A percentile compares a stretch with the other conserved stretches of the same genome.
phyloP scores from a whole-genome alignment of 108 stramenopile genomes.

The Schizochytrium sp. region DNA sequence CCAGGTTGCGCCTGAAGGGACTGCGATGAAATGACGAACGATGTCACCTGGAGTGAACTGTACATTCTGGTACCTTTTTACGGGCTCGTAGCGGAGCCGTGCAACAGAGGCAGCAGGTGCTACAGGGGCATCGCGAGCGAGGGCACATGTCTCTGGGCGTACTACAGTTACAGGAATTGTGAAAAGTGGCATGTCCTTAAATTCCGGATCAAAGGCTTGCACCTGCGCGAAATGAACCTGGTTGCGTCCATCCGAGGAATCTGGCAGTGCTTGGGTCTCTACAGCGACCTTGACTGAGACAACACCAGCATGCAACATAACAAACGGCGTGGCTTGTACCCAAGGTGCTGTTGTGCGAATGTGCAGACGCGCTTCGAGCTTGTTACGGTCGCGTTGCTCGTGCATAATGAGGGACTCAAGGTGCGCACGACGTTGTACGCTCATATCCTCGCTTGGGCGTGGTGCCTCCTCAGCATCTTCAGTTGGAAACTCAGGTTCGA shows the following conservation, averaged over 20 bases:
- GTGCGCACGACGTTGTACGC: conserved; percentile 4
- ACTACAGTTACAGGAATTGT: not conserved
- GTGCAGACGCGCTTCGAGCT: conserved; percentile 41
- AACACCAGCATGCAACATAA: not conserved
- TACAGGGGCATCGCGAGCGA: not conserved
- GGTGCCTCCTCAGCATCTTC: not conserved
- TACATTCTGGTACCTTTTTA: not conserved
- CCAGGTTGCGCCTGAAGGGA: conserved; percentile 73
- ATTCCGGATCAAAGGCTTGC: conserved; percentile 35
- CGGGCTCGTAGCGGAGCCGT: not conserved
- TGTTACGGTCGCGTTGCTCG: not conserved
- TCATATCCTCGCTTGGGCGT: not conserved
- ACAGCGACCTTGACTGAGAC: conserved; percentile 2
- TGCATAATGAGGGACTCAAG: not conserved
- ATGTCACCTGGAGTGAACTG: conserved; percentile 49
- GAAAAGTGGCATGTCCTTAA: not conserved
- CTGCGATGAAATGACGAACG: conserved; percentile 66
- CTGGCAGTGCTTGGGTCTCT: conserved; percentile 2
- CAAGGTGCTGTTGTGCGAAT: conserved; percentile 37
- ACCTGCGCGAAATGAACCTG: conserved; percentile 43
- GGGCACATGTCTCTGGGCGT: not conserved
- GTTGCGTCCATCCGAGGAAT: conserved; percentile 31
- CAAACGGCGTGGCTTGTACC: conserved; percentile 11
- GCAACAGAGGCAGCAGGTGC: conserved; percentile 18
- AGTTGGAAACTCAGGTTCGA: conserved; percentile 36